These are phyloP conservation scores for Backusella tarrabulga DNA, from an alignment of 192 early-diverging fungal genomes.

Conservation along the genomic window DNA sequence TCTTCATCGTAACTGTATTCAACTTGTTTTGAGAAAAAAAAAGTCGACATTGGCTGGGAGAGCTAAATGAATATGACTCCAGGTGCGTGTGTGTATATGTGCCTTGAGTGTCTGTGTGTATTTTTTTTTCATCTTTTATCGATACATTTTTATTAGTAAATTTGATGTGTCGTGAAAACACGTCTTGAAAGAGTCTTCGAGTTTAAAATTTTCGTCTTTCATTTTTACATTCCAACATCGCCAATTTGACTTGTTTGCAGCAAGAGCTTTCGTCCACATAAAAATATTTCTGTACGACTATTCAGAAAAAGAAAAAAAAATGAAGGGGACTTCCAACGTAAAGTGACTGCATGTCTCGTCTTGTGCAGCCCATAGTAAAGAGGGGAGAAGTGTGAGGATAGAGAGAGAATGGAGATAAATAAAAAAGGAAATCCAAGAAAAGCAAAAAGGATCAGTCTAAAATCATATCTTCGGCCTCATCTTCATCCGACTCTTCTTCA, in stretches of 20 bases:
- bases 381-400: background rate
- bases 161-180: slow-evolving; percentile 3
- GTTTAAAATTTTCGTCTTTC: background rate
- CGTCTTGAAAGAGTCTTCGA: background rate
- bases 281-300: background rate
- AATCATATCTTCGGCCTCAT: background rate
- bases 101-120: background rate
- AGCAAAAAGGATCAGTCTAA: background rate
- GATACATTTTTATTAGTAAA: background rate
- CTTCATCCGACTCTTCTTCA: slow-evolving; percentile 18
- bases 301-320: slow-evolving; percentile 15
- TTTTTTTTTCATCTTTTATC: background rate
- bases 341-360: background rate
- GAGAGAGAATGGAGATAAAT: background rate
- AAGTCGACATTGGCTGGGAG: too few species aligned
- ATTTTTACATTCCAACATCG: slow-evolving; percentile 4
- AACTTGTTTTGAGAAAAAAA: too few species aligned
- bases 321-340: background rate
- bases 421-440: background rate
- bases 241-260: background rate
- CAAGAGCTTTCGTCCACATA: background rate
- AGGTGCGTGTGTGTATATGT: background rate
- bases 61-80: too few species aligned
- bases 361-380: background rate
- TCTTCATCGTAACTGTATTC: too few species aligned